These are phyloP conservation scores for Neonectria neomacrospora DNA, from an alignment of 2,329 filamentous ascomycete genomes.

Conservation along the genomic window DNA sequence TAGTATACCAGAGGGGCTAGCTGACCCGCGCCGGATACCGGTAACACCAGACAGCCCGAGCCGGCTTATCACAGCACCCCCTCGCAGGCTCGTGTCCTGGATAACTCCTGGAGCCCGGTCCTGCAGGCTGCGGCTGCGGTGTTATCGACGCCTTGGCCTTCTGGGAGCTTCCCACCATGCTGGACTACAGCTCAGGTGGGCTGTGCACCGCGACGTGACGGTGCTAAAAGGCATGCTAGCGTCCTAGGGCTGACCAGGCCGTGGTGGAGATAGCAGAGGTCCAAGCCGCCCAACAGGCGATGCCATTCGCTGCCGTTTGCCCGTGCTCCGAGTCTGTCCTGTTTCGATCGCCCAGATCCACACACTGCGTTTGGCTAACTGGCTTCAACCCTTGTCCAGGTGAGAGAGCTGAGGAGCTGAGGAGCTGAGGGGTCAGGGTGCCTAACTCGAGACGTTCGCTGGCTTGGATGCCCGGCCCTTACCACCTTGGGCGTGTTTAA, in stretches of 20 bases:
- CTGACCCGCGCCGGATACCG: conserved; percentile 25
- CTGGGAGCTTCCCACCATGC: conserved; percentile 22
- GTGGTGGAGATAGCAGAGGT: conserved; percentile 19
- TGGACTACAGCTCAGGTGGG: conserved; percentile 23
- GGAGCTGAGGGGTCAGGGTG: conserved; percentile 1
- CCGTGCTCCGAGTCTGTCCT: conserved; percentile 9
- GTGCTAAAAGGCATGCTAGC: conserved; percentile 25
- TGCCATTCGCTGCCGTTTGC: conserved; percentile 12
- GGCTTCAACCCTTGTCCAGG: conserved; percentile 13
- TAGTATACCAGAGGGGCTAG: conserved; percentile 24
- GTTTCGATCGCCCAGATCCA: conserved; percentile 6
- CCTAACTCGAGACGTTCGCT: conserved; percentile 15
- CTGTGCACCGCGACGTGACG: conserved; percentile 28
- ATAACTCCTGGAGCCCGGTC: background rate
- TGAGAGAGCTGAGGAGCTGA: too few relatives aligned
- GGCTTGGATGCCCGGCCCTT: conserved; percentile 7
- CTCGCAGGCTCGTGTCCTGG: conserved; percentile 9
- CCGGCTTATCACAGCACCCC: conserved; percentile 29
- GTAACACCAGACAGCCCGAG: conserved; percentile 22
- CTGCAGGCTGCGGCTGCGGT: conserved; percentile 1
- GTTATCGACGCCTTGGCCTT: conserved; percentile 10
- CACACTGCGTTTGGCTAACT: background rate
- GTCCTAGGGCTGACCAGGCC: conserved; percentile 44
- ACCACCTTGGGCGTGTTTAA: conserved; percentile 18
- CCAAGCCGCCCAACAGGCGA: background rate